Conservation (phyloP, 176 grass and related monocot genomes). For the Juncus effusus region DNA sequence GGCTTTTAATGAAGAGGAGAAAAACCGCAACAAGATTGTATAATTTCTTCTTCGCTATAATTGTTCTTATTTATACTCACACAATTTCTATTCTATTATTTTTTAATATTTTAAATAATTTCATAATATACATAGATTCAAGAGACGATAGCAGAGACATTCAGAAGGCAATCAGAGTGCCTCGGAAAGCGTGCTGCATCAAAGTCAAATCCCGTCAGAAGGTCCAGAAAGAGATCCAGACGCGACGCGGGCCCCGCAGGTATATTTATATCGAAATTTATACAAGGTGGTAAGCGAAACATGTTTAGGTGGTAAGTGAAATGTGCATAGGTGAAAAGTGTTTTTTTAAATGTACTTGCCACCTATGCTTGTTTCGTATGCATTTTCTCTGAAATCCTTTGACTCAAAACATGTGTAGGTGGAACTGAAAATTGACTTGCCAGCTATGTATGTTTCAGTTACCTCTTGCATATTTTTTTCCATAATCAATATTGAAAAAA, state of each 20-base stretch:
- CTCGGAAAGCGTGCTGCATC: slow-evolving; percentile 18
- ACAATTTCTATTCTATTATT: background rate
- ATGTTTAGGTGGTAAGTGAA: background rate
- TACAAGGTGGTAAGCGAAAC: background rate
- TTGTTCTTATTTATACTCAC: background rate
- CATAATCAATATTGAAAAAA: no score
- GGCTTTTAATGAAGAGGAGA: slow-evolving; percentile 61
- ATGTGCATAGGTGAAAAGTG: background rate
- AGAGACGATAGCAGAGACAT: slow-evolving; percentile 38
- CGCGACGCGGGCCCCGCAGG: background rate
- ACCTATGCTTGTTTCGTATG: background rate
- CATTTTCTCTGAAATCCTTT: no score
- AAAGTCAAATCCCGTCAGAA: slow-evolving; percentile 7
- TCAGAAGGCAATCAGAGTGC: slow-evolving; percentile 27
- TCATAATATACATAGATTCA: slow-evolving; percentile 26
- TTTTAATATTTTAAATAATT: background rate
- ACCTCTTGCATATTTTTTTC: no score
- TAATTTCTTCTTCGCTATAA: slow-evolving; percentile 6
- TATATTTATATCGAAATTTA: background rate
- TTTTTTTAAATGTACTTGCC: slow-evolving; percentile 7
- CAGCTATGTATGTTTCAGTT: no score
- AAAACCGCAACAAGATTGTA: slow-evolving; percentile 59
- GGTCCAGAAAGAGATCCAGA: slow-evolving; percentile 15
- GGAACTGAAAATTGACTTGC: no score
- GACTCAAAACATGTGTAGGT: no score